phyloP scores from a whole-genome alignment of 768 basidiomycete genomes.

The Termitomyces sp. region DNA sequence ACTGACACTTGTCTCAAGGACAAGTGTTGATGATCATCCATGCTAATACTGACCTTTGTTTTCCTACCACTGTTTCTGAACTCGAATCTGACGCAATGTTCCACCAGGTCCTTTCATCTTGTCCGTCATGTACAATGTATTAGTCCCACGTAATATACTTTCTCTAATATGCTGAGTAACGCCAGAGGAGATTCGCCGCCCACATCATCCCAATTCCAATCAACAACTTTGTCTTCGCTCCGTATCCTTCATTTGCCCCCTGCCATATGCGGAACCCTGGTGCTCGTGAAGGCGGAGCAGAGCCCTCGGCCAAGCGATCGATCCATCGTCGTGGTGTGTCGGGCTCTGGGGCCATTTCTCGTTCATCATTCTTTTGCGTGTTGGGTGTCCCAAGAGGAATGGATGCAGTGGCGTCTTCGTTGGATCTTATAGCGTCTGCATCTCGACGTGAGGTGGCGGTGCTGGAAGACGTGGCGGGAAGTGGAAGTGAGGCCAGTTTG shows the following conservation, averaged over 20 bases:
- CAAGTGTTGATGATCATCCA: slow-evolving; percentile 74
- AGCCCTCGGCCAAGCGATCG: slow-evolving; percentile 44
- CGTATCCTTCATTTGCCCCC: slow-evolving; percentile 30
- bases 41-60: slow-evolving; percentile 79
- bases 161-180: slow-evolving; percentile 22
- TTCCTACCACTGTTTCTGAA: not conserved
- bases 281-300: slow-evolving; percentile 23
- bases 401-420: slow-evolving; percentile 19
- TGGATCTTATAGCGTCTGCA: slow-evolving; percentile 11
- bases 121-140: not conserved
- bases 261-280: slow-evolving; percentile 31
- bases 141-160: not conserved
- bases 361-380: slow-evolving; percentile 19
- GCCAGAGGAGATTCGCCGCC: slow-evolving; percentile 64
- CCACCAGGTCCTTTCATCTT: not conserved
- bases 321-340: slow-evolving; percentile 49
- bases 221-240: slow-evolving; percentile 41
- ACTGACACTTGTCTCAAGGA: slow-evolving; percentile 78
- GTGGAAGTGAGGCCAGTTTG: slow-evolving; percentile 14
- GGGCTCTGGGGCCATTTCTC: slow-evolving; percentile 31
- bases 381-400: slow-evolving; percentile 21
- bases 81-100: not conserved
- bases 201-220: slow-evolving; percentile 53
- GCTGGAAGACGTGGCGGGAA: slow-evolving; percentile 12
- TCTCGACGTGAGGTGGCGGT: slow-evolving; percentile 13